Base-by-base conservation (phyloP, 192 early-diverging fungal genomes). In the Podila horticola region DNA sequence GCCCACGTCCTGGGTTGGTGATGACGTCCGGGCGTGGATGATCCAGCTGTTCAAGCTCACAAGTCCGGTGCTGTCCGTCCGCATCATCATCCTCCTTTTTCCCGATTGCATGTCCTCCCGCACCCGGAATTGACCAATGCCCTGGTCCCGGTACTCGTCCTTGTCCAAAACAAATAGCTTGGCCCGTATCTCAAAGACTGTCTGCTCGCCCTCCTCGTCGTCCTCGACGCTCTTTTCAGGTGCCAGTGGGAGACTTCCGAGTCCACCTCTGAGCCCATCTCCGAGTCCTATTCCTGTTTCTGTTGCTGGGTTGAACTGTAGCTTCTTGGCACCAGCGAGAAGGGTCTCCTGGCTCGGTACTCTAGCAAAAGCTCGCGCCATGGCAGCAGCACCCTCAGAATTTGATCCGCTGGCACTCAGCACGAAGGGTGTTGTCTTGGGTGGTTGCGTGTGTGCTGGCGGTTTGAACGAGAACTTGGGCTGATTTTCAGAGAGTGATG, bases 61-160 rank as follows among this genome's bases (percentile, higher is more conserved):
- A 9, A 61, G 26, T 1, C 75, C 75, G 0, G 69, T 66, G 15
- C 57, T 67, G 10, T 33, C 58, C 9, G 28, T 62, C 20, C 75
- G 38, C 75, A 77, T 77, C 19, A 77, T 66, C 75, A 77, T 71
- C 0, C 75, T 51, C 6, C 75, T 62, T 28, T 57, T 70, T 49
- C 60, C 71, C 1, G 68, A 58, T 17, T 61, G 48, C 15, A 0
- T 26, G 31, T 71, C 58, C 19, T 77, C 75, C 48, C 66, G 66
- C 1, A 77, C 75, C 19, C 63, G 63, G 69, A 77, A 77, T 33
- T 66, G 75, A 3, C 75, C 75, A 28, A 77, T n/a, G 2, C 75
- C 75, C 62, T 71, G 12, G 45, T 71, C 69, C 26, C 59, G 58
- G 36, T 30, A 36, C 10, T 61, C 49, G 4, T 22, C 33, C 29